phyloP scores from a whole-genome alignment of 2,329 filamentous ascomycete genomes.

The Pyricularia pennisetigena region DNA sequence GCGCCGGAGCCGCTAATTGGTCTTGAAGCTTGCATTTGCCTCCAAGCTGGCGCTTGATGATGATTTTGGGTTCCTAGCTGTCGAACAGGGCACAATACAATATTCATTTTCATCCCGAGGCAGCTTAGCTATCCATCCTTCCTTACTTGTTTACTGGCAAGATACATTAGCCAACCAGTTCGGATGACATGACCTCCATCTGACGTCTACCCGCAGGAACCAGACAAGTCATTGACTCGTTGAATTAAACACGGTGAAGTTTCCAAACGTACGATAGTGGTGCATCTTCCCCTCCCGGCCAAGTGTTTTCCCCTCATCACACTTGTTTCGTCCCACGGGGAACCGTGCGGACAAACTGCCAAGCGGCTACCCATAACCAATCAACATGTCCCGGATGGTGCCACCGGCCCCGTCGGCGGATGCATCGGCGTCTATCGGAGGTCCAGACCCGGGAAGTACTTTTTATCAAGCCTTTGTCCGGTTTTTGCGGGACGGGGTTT shows the following conservation, averaged over 20 bases:
- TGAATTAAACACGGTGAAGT: not conserved
- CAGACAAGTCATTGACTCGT: not conserved
- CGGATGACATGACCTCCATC: not conserved
- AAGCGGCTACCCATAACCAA: not conserved
- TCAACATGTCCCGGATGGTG: not conserved
- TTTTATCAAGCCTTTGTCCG: not conserved
- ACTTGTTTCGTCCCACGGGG: not conserved
- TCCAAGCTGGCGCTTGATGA: not conserved
- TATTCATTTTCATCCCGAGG: not conserved
- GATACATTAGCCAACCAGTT: not conserved
- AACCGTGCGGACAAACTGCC: not conserved
- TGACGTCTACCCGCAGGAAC: not conserved
- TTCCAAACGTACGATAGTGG: not conserved
- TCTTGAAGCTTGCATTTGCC: not conserved
- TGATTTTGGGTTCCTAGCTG: not conserved
- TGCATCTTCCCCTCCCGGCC: not conserved
- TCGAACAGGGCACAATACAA: not conserved
- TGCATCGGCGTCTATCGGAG: not conserved
- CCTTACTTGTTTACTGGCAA: not conserved
- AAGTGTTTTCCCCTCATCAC: not conserved
- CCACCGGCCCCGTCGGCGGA: not conserved
- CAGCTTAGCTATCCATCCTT: not conserved
- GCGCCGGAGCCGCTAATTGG: not conserved
- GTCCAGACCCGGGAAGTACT: not conserved
- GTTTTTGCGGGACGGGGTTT: not conserved